A percentile compares a stretch with the other conserved stretches of the same genome.
Conservation (phyloP, 345 rosid species). For the Eucalyptus erythrocorys region DNA sequence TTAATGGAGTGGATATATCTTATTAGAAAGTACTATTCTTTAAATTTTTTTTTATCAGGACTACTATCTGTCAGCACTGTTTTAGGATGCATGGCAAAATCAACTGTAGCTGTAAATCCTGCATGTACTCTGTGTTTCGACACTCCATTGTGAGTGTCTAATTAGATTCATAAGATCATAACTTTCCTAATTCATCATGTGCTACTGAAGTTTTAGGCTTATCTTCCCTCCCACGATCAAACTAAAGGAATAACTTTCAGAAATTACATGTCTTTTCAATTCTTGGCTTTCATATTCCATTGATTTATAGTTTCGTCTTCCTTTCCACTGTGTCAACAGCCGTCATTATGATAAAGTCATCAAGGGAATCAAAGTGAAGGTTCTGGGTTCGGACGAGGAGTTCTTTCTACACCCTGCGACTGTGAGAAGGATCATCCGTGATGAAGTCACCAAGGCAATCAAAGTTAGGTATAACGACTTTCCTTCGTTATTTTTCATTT, state of each 20-base stretch:
- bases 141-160: background rate
- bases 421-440: slow-evolving; percentile 72
- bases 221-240: background rate
- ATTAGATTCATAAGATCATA: background rate
- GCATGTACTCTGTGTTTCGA: slow-evolving; percentile 31
- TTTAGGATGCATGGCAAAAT: slow-evolving; percentile 94
- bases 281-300: background rate
- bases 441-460: background rate
- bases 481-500: background rate
- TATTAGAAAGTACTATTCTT: background rate
- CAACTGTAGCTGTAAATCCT: slow-evolving; percentile 92
- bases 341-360: slow-evolving; percentile 60
- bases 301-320: background rate
- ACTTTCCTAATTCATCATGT: background rate
- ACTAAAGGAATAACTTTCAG: background rate
- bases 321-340: slow-evolving; percentile 70
- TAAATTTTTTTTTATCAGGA: slow-evolving; percentile 4
- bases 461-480: background rate
- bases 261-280: background rate
- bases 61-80: slow-evolving; percentile 26
- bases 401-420: slow-evolving; percentile 90
- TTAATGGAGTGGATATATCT: no score
- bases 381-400: slow-evolving; percentile 81
- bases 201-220: background rate
- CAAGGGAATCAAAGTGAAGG: slow-evolving; percentile 77